phyloP scores from a whole-genome alignment of 1,284 basidiomycete species.

The Rhodotorula sp. region DNA sequence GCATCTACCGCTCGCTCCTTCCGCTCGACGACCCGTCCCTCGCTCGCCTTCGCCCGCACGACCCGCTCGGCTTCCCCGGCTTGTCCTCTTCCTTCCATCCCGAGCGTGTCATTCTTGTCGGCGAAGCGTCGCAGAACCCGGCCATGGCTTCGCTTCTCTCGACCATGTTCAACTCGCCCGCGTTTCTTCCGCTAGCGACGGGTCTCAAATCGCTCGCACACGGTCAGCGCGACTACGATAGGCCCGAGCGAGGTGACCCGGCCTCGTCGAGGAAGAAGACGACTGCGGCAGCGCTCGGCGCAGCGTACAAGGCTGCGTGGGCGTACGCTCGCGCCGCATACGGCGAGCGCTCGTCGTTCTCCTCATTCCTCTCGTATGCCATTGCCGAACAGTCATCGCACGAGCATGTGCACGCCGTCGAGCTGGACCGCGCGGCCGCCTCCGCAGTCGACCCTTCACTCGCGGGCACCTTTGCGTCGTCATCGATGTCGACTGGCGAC shows the following conservation, averaged over 20 bases:
- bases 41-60: neutral
- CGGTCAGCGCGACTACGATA: neutral
- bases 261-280: neutral
- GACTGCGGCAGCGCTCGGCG: constrained; percentile 22
- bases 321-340: neutral
- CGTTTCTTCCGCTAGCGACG: constrained; percentile 8
- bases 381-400: neutral
- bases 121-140: constrained; percentile 17
- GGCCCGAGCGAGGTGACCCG: neutral
- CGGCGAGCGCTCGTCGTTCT: neutral
- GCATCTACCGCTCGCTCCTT: constrained; percentile 14
- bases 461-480: constrained; percentile 1
- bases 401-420: neutral
- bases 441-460: neutral
- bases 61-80: constrained; percentile 14
- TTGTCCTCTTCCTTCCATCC: constrained; percentile 6
- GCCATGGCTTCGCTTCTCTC: constrained; percentile 25
- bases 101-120: constrained; percentile 25
- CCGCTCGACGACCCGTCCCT: neutral
- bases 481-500: neutral
- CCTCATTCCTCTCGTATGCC: neutral
- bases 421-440: neutral
- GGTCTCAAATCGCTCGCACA: neutral
- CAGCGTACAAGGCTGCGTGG: constrained; percentile 38
- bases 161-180: constrained; percentile 21